These are phyloP conservation scores for Chlorella sorokiniana DNA, from an alignment of 139 green algal genomes.

Conservation along the genomic window DNA sequence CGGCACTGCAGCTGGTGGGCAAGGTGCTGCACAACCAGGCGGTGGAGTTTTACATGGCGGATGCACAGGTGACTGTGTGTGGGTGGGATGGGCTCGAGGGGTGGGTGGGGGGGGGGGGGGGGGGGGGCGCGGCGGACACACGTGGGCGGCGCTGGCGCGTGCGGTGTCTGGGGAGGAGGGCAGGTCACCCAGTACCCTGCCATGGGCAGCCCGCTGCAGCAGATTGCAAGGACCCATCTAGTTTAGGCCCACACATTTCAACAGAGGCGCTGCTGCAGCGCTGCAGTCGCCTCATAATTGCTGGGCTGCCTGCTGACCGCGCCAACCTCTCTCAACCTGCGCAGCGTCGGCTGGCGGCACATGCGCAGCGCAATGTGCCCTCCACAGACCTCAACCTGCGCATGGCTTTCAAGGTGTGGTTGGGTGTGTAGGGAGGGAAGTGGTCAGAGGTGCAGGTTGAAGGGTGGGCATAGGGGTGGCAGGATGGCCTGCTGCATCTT, in stretches of 20 bases:
- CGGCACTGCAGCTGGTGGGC: slow-evolving; percentile 40
- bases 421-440: not conserved
- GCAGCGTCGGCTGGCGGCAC: slow-evolving; percentile 38
- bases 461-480: too few relatives aligned
- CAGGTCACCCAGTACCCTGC: not conserved
- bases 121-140: not conserved
- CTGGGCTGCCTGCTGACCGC: not conserved
- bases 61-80: slow-evolving; percentile 30
- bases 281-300: too few relatives aligned
- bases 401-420: slow-evolving; percentile 61
- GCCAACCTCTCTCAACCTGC: not conserved
- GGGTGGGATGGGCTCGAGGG: not conserved
- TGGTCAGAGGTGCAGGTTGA: not conserved
- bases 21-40: slow-evolving; percentile 49
- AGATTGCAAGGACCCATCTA: not conserved
- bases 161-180: not conserved
- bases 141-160: not conserved
- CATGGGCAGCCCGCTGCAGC: too few relatives aligned
- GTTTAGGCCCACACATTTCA: not conserved
- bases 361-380: slow-evolving; percentile 41
- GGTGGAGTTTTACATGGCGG: slow-evolving; percentile 56
- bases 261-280: not conserved
- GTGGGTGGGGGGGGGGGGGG: not conserved
- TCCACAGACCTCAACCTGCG: slow-evolving; percentile 51
- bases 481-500: too few relatives aligned